Conservation (phyloP, 768 basidiomycete species). For the Crucibulum laeve region DNA sequence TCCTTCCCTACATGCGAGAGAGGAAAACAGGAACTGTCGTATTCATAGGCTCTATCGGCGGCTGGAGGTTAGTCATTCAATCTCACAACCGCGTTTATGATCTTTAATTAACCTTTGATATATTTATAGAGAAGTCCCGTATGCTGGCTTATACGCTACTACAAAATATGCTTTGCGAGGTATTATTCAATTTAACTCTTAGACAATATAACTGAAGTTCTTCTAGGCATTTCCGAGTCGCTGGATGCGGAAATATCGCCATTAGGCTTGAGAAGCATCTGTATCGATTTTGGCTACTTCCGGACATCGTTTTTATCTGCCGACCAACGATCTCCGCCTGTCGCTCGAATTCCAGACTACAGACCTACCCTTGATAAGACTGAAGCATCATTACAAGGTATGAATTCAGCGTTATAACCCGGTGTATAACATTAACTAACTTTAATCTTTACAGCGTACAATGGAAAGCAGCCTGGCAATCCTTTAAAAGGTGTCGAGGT, state of each 20-base stretch:
- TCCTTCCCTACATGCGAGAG: too few relatives aligned
- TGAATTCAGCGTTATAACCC: neutral
- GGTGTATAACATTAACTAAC: neutral
- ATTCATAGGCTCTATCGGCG: too few relatives aligned
- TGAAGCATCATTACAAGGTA: slow-evolving; percentile 22
- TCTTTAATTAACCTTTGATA: too few relatives aligned
- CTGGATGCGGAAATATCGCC: slow-evolving; percentile 32
- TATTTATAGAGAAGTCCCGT: slow-evolving; percentile 23
- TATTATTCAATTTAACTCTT: slow-evolving; percentile 2
- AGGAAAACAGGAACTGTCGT: too few relatives aligned
- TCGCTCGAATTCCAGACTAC: slow-evolving; percentile 28
- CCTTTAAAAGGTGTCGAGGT: slow-evolving; percentile 28
- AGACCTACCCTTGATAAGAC: slow-evolving; percentile 14
- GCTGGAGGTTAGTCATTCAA: too few relatives aligned
- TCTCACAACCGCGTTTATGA: too few relatives aligned
- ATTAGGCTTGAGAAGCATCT: slow-evolving; percentile 30
- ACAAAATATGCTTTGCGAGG: slow-evolving; percentile 37
- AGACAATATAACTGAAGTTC: neutral
- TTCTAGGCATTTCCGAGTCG: slow-evolving; percentile 23
- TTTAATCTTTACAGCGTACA: slow-evolving; percentile 16
- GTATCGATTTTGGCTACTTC: slow-evolving; percentile 36
- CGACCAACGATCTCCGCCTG: slow-evolving; percentile 20
- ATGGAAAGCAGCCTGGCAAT: slow-evolving; percentile 33
- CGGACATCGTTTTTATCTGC: slow-evolving; percentile 26
- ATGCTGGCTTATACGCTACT: slow-evolving; percentile 30